Evolutionary conservation across 345 rosid species (phyloP), one percentile per base, ranked within the genome.

Genomic region (Theobroma cacao): DNA sequence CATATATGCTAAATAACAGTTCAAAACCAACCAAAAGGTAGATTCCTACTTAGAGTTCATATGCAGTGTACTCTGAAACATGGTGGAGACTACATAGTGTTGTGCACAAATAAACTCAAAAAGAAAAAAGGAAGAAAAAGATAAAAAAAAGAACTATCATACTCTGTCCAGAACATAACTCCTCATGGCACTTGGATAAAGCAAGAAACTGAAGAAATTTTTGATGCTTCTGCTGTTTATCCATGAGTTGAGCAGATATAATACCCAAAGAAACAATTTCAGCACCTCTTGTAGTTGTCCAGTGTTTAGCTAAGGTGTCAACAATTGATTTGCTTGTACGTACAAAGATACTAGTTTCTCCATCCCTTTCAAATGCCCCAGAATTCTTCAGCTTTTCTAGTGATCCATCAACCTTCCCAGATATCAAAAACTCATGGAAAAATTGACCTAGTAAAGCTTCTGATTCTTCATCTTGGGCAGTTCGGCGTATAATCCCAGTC

Each of bases 211-310:
- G 97, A 36, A 94, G 93, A 88, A 87, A 94, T 72, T 86, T 89
- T 75, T 88, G 81, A 83, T 96, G 99, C 87, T 91, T 96, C 84
- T 96, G 94, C 83, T 90, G 94, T 90, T 96, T 96, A 81, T 92
- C 99, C 61, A 80, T 73, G 55, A 94, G 91, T 82, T 94, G 99
- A 71, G 86, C 80, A 56, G 92, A 91, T 41, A 93, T 79, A 65
- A 90, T 90, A 61, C 91, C 82, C 92, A 89, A 85, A 48, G 97
- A 85, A 81, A 94, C 87, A 75, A 96, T 90, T 86, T 96, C 99
- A 87, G 93, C 95, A 72, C 98, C 99, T 85, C 98, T 92, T 74
- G 95, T 94, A 68, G 97, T 94, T 70, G 98, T 91, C 99, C 98
- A 96, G 80, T 96, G 99, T 86, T 96, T 96, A 80, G 98, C 96